Evolutionary conservation across 176 grass and related monocot species (phyloP), one percentile per base, ranked within the genome.

Genomic region (Elaeis guineensis): DNA sequence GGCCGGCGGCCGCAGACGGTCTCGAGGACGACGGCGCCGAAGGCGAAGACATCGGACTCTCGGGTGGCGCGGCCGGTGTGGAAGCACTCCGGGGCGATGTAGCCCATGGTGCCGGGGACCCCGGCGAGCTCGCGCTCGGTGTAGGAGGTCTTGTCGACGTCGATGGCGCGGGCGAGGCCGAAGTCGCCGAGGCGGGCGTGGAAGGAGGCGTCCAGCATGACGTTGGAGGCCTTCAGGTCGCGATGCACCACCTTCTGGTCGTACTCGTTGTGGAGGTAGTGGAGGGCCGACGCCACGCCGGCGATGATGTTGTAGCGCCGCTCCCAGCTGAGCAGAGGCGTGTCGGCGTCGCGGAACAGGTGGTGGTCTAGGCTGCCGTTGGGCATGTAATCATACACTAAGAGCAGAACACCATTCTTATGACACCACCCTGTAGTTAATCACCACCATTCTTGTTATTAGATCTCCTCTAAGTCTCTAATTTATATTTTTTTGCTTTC

Each of bases 81-180:
- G 87, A 98, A 98, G 78, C 93, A 98, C 70, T 98, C 93, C 4
- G 87, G 93, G 17, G 93, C 93, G 49, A 98, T 83, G 81, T 92
- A 98, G 0, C 93, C 93, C 4, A 92, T 55, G 0, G 93, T 98
- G 4, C 93, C 93, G 0, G 72, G 77, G 5, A 98, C 74, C 50
- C 92, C 87, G 44, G 58, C 16, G 24, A 72, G 18, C 25, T 55
- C 59, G 58, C 19, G 63, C 62, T 98, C 93, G n/a, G 93, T 86
- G 75, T 98, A 98, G 17, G 93, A 98, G 59, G 87, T 98, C 74
- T 83, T 91, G 81, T 98, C 87, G 15, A 63, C 59, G 54, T 98
- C 93, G 14, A 98, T 75, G 32, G 87, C 87, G 49, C 93, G 78
- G 19, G 93, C 93, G 3, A 98, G 93, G 60, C 93, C 93, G 65